A percentile compares a stretch with the other conserved stretches of the same genome.
Conservation (phyloP, 2,329 filamentous ascomycete species). For the Beauveria medogensis region DNA sequence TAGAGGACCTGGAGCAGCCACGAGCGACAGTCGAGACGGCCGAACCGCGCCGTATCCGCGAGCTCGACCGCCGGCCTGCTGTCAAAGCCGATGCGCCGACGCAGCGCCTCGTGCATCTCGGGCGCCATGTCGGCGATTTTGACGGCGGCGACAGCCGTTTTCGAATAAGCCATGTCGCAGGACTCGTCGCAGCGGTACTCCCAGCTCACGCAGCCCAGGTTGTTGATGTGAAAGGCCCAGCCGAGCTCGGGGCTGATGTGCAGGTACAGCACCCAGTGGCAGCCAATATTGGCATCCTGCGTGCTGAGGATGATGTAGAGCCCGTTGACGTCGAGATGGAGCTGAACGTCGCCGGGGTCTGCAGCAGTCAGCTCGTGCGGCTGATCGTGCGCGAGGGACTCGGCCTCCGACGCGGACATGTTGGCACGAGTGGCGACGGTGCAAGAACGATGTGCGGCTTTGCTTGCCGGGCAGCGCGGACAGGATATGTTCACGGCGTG, state of each 20-base stretch:
- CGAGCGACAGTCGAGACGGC: constrained; percentile 7
- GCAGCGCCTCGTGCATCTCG: constrained; percentile 8
- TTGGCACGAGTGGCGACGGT: not conserved
- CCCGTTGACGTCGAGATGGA: constrained; percentile 5
- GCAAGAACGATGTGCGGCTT: not conserved
- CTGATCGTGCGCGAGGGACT: not conserved
- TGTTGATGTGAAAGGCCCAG: constrained; percentile 7
- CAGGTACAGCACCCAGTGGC: constrained; percentile 7
- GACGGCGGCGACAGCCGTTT: constrained; percentile 1
- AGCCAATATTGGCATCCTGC: not conserved
- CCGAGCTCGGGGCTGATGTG: not conserved
- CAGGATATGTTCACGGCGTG: not conserved
- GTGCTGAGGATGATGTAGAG: constrained; percentile 7
- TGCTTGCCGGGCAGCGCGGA: not conserved
- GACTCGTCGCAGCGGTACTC: constrained; percentile 3
- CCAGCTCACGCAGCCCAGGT: not conserved
- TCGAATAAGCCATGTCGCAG: not conserved
- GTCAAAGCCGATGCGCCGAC: not conserved
- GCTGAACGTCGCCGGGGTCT: not conserved
- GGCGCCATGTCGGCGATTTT: constrained; percentile 6
- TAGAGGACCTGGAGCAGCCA: constrained; percentile 13
- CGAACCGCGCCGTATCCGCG: constrained; percentile 9
- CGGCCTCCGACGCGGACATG: not conserved
- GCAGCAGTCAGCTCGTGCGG: not conserved
- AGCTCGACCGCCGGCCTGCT: not conserved